Evolutionary conservation across 1,284 basidiomycete genomes (phyloP).

Genomic region (Butyriboletus appendiculatus): DNA sequence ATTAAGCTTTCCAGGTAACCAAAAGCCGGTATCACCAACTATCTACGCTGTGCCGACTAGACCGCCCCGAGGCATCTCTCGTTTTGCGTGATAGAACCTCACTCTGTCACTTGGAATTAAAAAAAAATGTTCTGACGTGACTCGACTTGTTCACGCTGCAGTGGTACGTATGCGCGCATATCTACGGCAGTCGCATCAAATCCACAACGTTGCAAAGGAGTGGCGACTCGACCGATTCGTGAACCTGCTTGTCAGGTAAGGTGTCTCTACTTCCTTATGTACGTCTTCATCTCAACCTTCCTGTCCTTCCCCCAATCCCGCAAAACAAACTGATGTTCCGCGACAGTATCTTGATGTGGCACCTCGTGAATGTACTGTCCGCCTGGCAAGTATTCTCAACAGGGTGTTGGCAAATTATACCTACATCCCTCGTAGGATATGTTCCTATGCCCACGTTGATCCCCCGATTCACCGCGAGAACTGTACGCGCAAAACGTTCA

Average conservation of each 20-base stretch:
- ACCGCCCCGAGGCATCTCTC: neutral
- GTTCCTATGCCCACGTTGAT: slow-evolving; percentile 1
- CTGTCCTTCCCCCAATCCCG: no score
- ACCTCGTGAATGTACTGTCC: neutral
- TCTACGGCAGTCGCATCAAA: neutral
- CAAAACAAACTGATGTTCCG: neutral
- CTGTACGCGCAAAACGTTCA: no score
- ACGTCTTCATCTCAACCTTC: neutral
- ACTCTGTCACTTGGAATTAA: neutral
- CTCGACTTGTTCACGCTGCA: neutral
- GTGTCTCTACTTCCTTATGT: slow-evolving; percentile 17
- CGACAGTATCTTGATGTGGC: slow-evolving; percentile 2
- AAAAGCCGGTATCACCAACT: neutral
- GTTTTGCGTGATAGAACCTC: neutral
- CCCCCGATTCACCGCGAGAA: slow-evolving; percentile 10
- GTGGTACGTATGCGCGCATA: slow-evolving; percentile 7
- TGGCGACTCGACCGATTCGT: slow-evolving; percentile 8
- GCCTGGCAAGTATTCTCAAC: neutral
- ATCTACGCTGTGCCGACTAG: neutral
- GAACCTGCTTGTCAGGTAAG: slow-evolving; percentile 7
- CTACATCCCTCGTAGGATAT: neutral
- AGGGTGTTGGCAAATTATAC: neutral
- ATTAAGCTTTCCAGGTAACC: neutral
- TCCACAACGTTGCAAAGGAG: slow-evolving; percentile 6
- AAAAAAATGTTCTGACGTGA: neutral